Base-by-base conservation (phyloP, 495 filamentous ascomycete species). In the Aspergillus affinis region DNA sequence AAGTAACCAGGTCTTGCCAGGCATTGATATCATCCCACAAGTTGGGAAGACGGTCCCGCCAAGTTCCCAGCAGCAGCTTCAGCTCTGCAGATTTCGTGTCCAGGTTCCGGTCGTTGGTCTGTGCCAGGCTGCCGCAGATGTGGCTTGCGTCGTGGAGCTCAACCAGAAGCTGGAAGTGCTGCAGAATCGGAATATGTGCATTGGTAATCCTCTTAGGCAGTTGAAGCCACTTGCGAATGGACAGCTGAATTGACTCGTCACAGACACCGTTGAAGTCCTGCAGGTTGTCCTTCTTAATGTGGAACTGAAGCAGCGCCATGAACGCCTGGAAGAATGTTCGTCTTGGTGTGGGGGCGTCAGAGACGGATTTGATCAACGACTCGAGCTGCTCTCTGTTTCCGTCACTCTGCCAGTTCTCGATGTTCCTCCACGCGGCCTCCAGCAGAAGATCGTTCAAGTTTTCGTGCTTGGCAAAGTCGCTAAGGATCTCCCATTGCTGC, bases 1-100 rank as follows among this genome's bases (percentile, higher is more conserved):
- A 99, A 2, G 95, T 98, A 19, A 99, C 94, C 20, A 99, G 81
- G 68, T 98, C 95, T 69, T 98, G 93, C 95, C 95, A 99, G 21
- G 93, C 90, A 65, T 96, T 96, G 75, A 99, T 99, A 69, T 99
- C 95, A 65, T 99, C 95, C 95, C 95, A 99, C 9, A 96, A 88
- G 65, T 99, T 99, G 2, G 95, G 95, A 50, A 99, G 76, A 20
- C 95, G 84, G 69, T 99, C 95, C 55, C 95, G 85, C 95, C 95
- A 99, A 10, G 93, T 94, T 32, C 90, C 90, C 8, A 99, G 84
- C 8, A 98, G 84, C 45, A 98, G 76, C 77, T 99, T 99, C 36
- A 99, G 81, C 74, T 99, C 95, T 47, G 91, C 89, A 4, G 94
- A 97, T 73, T 97, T 98, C 47, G 86, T 84, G 63, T 99, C 95